A percentile compares a stretch with the other conserved stretches of the same genome.
Evolutionary conservation across 768 basidiomycete species (phyloP).

Genomic region (Tephrocybe rancida): DNA sequence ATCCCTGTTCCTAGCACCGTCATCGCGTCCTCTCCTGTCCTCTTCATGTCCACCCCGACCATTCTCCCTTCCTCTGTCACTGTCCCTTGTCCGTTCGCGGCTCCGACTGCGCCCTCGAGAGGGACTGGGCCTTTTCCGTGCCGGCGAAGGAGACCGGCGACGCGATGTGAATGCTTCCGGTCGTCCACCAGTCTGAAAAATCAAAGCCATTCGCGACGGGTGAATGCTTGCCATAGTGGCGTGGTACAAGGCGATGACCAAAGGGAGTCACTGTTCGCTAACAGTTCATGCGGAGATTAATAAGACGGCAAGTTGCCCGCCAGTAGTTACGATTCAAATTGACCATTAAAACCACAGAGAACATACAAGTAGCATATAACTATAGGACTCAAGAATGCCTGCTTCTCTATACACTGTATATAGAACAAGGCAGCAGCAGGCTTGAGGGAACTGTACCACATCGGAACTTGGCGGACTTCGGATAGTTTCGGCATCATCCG

Average conservation of each 20-base stretch:
- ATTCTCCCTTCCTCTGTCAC: constrained; percentile 24
- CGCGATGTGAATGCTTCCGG: constrained; percentile 6
- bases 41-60: constrained; percentile 20
- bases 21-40: constrained; percentile 21
- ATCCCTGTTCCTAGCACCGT: constrained; percentile 7
- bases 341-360: no score
- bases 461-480: no score
- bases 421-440: no score
- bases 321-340: no score
- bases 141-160: constrained; percentile 43
- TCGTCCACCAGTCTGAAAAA: constrained; percentile 11
- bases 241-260: background rate
- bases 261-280: background rate
- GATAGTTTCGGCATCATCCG: no score
- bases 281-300: no score
- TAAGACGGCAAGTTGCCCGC: no score
- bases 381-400: no score
- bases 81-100: constrained; percentile 29
- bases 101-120: constrained; percentile 33
- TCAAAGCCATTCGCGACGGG: constrained; percentile 17
- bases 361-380: no score
- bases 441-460: no score
- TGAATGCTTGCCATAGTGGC: constrained; percentile 17
- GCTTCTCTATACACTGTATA: no score
- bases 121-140: constrained; percentile 34